A percentile compares a stretch with the other conserved stretches of the same genome.
phyloP scores from a whole-genome alignment of 208 protist genomes.

The Sergeia podlipaevii region DNA sequence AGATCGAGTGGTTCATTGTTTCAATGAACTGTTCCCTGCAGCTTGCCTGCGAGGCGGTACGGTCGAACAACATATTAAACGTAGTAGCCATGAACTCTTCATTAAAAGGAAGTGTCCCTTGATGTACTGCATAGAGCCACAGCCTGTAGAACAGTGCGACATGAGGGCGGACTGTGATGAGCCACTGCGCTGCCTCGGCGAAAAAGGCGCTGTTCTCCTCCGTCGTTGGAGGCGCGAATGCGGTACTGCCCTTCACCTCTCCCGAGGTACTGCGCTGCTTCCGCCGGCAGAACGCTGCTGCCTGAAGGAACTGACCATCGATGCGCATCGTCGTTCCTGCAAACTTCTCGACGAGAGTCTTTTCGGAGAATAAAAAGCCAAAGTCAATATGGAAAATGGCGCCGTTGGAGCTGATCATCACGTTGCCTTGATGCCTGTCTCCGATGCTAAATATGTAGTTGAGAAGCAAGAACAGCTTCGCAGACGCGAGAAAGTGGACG shows the following conservation, averaged over 20 bases:
- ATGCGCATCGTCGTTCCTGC: slow-evolving; percentile 36
- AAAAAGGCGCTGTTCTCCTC: slow-evolving; percentile 48
- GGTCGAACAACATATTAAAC: slow-evolving; percentile 56
- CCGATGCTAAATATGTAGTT: slow-evolving; percentile 86
- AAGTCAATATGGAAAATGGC: slow-evolving; percentile 86
- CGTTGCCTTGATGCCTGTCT: slow-evolving; percentile 79
- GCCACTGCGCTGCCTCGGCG: slow-evolving; percentile 58
- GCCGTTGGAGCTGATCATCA: slow-evolving; percentile 67
- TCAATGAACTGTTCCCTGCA: slow-evolving; percentile 32
- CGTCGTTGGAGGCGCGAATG: slow-evolving; percentile 1
- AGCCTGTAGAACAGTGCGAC: slow-evolving; percentile 55
- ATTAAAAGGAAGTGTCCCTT: slow-evolving; percentile 19
- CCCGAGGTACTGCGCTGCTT: neutral
- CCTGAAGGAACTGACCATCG: slow-evolving; percentile 34
- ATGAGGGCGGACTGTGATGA: slow-evolving; percentile 57
- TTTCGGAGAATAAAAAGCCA: slow-evolving; percentile 59
- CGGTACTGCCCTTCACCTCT: neutral
- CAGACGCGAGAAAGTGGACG: slow-evolving; percentile 59
- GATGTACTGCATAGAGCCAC: slow-evolving; percentile 55
- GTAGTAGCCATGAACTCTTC: slow-evolving; percentile 21
- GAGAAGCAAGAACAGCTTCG: slow-evolving; percentile 79
- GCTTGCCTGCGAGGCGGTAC: slow-evolving; percentile 21
- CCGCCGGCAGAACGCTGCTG: slow-evolving; percentile 8
- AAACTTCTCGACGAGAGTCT: slow-evolving; percentile 53
- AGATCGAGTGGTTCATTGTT: slow-evolving; percentile 46